phyloP scores from a whole-genome alignment of 2,329 filamentous ascomycete genomes.

The Aspergillus aculeatus region DNA sequence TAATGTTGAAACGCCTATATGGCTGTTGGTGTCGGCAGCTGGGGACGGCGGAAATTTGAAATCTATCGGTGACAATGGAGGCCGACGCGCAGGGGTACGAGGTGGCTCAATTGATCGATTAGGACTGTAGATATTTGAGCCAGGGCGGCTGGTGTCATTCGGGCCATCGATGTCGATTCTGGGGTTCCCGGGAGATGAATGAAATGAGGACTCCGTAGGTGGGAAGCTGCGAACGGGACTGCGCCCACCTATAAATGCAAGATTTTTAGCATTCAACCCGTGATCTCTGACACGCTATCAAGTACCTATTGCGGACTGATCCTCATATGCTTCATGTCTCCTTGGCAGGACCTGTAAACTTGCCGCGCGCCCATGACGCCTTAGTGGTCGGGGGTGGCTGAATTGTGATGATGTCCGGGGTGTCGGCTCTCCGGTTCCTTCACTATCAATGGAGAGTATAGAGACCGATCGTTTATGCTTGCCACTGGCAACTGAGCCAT shows the following conservation, averaged over 20 bases:
- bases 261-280: not conserved
- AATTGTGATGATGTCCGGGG: slow-evolving; percentile 31
- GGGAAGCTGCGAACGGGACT: slow-evolving; percentile 34
- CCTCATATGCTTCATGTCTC: slow-evolving; percentile 43
- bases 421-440: slow-evolving; percentile 37
- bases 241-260: slow-evolving; percentile 29
- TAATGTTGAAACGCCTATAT: slow-evolving; percentile 29
- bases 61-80: slow-evolving; percentile 41
- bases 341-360: slow-evolving; percentile 73
- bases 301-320: slow-evolving; percentile 41
- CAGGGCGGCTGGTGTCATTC: slow-evolving; percentile 24
- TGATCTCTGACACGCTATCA: no score
- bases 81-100: slow-evolving; percentile 40
- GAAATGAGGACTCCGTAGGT: slow-evolving; percentile 31
- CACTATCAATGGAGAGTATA: slow-evolving; percentile 71
- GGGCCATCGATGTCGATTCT: slow-evolving; percentile 37
- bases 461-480: slow-evolving; percentile 74
- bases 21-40: slow-evolving; percentile 26
- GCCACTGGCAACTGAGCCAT: slow-evolving; percentile 46
- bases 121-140: slow-evolving; percentile 32
- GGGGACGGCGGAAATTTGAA: slow-evolving; percentile 59
- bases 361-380: slow-evolving; percentile 72
- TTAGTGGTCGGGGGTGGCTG: slow-evolving; percentile 53
- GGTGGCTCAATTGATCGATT: slow-evolving; percentile 39
- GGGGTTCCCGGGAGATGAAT: slow-evolving; percentile 26